A percentile compares a stretch with the other conserved stretches of the same genome.
phyloP scores from a whole-genome alignment of 768 basidiomycete genomes.

The Boletellus ananiceps region DNA sequence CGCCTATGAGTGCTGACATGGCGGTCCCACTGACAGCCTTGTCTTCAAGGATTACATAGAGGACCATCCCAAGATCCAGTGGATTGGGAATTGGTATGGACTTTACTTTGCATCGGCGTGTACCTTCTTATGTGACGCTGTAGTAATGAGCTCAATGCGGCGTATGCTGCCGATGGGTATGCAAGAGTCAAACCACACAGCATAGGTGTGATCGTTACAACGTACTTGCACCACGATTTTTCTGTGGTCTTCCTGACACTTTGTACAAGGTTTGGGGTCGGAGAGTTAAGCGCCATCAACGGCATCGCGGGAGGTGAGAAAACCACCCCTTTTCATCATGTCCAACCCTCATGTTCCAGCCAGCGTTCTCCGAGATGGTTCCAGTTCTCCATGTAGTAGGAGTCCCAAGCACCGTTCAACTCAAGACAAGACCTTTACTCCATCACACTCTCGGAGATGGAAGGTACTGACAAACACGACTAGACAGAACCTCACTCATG shows the following conservation, averaged over 20 bases:
- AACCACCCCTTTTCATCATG: neutral
- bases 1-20: neutral
- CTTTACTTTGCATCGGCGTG: neutral
- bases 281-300: conserved; percentile 84
- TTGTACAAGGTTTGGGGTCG: conserved; percentile 75
- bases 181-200: conserved; percentile 76
- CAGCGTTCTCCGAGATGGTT: conserved; percentile 83
- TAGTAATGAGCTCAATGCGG: conserved; percentile 81
- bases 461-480: conserved; percentile 35
- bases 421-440: conserved; percentile 66
- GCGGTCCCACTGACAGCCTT: neutral
- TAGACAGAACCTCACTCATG: neutral
- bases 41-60: conserved; percentile 69
- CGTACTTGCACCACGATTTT: conserved; percentile 37
- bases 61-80: conserved; percentile 69
- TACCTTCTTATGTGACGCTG: neutral
- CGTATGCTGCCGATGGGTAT: conserved; percentile 93
- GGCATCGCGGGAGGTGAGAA: conserved; percentile 68
- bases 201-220: conserved; percentile 74
- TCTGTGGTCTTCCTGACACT: neutral
- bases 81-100: conserved; percentile 80
- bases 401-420: conserved; percentile 68
- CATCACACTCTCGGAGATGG: conserved; percentile 90
- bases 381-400: conserved; percentile 89
- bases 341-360: conserved; percentile 1